These are phyloP conservation scores for Boletellus deceptivus DNA, from an alignment of 1,284 basidiomycete species.

Conservation along the genomic window DNA sequence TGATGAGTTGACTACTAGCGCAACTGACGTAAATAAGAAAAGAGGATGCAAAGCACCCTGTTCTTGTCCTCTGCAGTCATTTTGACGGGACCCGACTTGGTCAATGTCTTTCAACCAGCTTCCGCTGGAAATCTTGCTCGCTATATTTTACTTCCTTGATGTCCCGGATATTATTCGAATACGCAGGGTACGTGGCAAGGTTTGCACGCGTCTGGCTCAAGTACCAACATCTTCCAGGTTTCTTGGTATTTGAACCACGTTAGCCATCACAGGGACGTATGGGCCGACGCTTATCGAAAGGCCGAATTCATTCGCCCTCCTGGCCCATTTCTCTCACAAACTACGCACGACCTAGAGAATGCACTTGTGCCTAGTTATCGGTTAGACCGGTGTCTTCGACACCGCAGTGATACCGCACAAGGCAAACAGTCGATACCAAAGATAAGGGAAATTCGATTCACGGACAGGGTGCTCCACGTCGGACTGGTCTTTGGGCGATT, in stretches of 20 bases:
- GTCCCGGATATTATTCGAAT: not conserved
- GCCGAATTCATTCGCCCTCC: slow-evolving; percentile 17
- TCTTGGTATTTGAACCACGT: slow-evolving; percentile 14
- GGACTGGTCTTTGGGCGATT: slow-evolving; percentile 20
- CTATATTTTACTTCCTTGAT: not conserved
- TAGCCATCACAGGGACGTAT: slow-evolving; percentile 9
- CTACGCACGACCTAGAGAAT: slow-evolving; percentile 13
- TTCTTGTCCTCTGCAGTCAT: not conserved
- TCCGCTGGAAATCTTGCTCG: not conserved
- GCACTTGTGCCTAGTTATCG: slow-evolving; percentile 12
- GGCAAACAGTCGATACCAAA: not conserved
- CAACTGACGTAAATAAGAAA: no score
- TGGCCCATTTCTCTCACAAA: slow-evolving; percentile 19
- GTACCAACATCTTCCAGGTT: slow-evolving; percentile 12
- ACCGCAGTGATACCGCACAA: not conserved
- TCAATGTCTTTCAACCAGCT: not conserved
- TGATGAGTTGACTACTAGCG: no score
- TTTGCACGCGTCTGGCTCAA: not conserved
- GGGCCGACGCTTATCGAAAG: slow-evolving; percentile 15
- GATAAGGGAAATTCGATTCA: slow-evolving; percentile 13
- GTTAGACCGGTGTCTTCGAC: slow-evolving; percentile 3
- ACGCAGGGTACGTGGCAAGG: not conserved
- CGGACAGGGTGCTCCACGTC: slow-evolving; percentile 2
- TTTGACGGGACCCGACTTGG: not conserved
- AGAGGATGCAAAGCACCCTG: no score